These are phyloP conservation scores for Closterium sp. DNA, from an alignment of 139 green algal genomes.

Conservation along the genomic window DNA sequence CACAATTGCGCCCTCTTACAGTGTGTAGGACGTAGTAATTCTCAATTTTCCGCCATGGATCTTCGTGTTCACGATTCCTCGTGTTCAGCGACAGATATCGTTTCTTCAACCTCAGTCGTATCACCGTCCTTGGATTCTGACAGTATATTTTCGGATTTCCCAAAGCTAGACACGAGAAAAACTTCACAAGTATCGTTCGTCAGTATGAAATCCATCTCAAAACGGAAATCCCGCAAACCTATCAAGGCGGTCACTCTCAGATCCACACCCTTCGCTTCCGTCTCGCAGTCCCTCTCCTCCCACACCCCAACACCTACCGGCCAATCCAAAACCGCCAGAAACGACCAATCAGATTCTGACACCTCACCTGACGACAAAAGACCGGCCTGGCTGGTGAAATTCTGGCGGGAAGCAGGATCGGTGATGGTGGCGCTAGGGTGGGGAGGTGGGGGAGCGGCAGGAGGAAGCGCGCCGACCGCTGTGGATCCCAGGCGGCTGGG, in stretches of 20 bases:
- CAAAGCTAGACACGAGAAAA: not conserved
- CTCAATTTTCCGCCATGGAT: not conserved
- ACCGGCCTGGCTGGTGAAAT: not conserved
- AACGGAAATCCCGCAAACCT: not conserved
- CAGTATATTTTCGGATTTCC: not conserved
- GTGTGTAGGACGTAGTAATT: not conserved
- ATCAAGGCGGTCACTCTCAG: not conserved
- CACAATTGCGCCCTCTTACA: not conserved
- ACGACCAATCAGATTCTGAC: not conserved
- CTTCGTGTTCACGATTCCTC: not conserved
- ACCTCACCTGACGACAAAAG: not conserved
- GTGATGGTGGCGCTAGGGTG: not conserved
- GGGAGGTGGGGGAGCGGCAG: not conserved
- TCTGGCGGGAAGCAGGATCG: not conserved
- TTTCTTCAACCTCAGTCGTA: not conserved
- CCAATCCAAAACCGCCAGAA: not conserved
- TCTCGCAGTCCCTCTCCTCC: not conserved
- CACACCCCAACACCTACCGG: not conserved
- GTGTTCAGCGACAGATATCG: not conserved
- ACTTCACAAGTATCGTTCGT: not conserved
- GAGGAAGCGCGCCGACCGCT: not conserved
- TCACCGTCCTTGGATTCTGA: not conserved
- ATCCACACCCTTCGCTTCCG: not conserved
- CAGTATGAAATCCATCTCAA: not conserved
- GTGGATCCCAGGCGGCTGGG: not conserved